These are phyloP conservation scores for Psilocybe cubensis DNA, from an alignment of 768 basidiomycete species.

Conservation along the genomic window DNA sequence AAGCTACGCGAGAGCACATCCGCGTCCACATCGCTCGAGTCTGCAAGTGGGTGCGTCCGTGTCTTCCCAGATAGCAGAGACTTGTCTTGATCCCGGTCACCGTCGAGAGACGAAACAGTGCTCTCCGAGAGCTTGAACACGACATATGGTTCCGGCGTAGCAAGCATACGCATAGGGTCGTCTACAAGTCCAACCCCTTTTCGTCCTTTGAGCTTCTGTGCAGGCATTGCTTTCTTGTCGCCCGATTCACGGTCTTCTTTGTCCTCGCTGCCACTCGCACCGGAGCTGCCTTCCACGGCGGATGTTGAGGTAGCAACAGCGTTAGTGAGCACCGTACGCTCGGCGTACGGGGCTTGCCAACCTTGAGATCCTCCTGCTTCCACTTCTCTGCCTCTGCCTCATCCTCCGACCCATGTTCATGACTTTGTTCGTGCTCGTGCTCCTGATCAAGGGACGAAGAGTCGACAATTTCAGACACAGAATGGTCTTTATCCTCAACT, in stretches of 20 bases:
- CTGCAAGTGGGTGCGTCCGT: too few species aligned
- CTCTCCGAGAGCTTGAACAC: constrained; percentile 9
- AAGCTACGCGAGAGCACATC: too few species aligned
- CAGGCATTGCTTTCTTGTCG: constrained; percentile 32
- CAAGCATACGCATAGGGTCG: constrained; percentile 20
- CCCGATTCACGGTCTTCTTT: constrained; percentile 28
- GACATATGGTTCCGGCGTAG: constrained; percentile 28
- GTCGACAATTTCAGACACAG: too few species aligned
- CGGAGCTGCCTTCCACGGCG: constrained; percentile 3
- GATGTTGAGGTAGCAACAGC: constrained; percentile 26
- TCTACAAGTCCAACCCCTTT: too few species aligned
- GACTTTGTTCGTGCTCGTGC: constrained; percentile 10
- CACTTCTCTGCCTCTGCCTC: constrained; percentile 44
- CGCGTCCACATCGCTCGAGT: too few species aligned
- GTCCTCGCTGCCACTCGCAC: constrained; percentile 9
- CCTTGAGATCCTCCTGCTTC: constrained; percentile 25
- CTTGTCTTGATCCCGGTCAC: neutral
- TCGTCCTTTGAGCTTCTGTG: constrained; percentile 21
- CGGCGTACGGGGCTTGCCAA: constrained; percentile 78
- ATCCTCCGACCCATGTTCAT: constrained; percentile 20
- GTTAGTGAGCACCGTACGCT: constrained; percentile 29
- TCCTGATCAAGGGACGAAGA: too few species aligned
- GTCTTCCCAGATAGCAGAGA: too few species aligned
- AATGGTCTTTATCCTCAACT: too few species aligned
- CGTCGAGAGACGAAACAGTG: constrained; percentile 5